These are phyloP conservation scores for Oidium heveae DNA, from an alignment of 2,329 filamentous ascomycete species.

Conservation along the genomic window DNA sequence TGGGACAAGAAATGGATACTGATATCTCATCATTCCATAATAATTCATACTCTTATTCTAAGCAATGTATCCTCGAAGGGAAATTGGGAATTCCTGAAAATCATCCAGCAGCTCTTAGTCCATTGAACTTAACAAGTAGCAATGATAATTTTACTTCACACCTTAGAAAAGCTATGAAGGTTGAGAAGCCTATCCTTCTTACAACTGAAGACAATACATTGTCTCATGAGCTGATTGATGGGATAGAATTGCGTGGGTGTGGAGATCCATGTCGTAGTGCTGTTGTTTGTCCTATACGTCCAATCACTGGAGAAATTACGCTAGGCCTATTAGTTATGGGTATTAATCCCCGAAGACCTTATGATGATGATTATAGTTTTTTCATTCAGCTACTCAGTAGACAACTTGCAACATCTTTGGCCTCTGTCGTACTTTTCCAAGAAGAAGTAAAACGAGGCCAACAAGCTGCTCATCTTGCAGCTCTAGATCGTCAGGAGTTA, in stretches of 20 bases:
- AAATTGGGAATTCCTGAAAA: conserved; percentile 39
- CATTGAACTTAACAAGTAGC: conserved; percentile 43
- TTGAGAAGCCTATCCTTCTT: conserved; percentile 39
- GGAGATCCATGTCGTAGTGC: conserved; percentile 43
- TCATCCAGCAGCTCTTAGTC: conserved; percentile 32
- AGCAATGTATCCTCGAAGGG: conserved; percentile 45
- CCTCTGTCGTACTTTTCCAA: conserved; percentile 60
- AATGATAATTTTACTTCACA: conserved; percentile 51
- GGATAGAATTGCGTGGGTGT: conserved; percentile 44
- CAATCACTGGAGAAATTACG: conserved; percentile 44
- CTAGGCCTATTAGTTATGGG: conserved; percentile 61
- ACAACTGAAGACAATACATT: conserved; percentile 41
- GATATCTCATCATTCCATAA: conserved; percentile 49
- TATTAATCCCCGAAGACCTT: conserved; percentile 52
- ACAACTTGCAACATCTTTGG: conserved; percentile 55
- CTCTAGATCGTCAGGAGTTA: conserved; percentile 51
- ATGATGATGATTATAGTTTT: conserved; percentile 55
- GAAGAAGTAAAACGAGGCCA: conserved; percentile 58
- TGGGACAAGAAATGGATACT: conserved; percentile 43
- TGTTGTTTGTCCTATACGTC: conserved; percentile 56
- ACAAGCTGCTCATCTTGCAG: conserved; percentile 46
- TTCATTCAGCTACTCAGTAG: conserved; percentile 52
- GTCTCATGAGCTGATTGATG: conserved; percentile 35
- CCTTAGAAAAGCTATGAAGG: conserved; percentile 51
- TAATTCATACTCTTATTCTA: conserved; percentile 32